phyloP scores from a whole-genome alignment of 148 eudicot species.

The Gaultheria prostrata region DNA sequence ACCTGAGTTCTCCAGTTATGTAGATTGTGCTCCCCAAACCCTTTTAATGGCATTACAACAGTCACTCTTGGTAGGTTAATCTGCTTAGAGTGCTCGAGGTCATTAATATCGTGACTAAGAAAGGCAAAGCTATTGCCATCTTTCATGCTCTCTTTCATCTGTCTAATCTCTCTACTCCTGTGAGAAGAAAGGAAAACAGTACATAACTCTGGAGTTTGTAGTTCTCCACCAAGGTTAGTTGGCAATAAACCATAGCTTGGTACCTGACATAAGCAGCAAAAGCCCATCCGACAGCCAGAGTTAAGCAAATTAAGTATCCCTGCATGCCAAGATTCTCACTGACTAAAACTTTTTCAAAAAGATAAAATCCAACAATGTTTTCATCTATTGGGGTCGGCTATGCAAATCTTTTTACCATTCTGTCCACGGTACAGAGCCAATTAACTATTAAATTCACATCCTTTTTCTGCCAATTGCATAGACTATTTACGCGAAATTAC shows the following conservation, averaged over 20 bases:
- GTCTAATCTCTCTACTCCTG: slow-evolving; percentile 88
- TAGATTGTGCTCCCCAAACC: slow-evolving; percentile 94
- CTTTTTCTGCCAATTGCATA: not conserved
- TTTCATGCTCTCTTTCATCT: slow-evolving; percentile 51
- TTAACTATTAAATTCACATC: not conserved
- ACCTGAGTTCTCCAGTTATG: slow-evolving; percentile 98
- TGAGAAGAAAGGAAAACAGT: not conserved
- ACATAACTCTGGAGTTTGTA: not conserved
- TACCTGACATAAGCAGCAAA: slow-evolving; percentile 89
- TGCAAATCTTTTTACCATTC: not conserved
- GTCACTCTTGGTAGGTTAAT: slow-evolving; percentile 72
- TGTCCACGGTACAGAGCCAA: not conserved
- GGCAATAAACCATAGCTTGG: not conserved
- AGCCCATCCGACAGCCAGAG: slow-evolving; percentile 82
- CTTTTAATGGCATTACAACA: slow-evolving; percentile 94
- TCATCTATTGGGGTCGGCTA: not conserved
- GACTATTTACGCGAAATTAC: not conserved
- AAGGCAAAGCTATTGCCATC: slow-evolving; percentile 76
- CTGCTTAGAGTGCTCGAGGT: slow-evolving; percentile 88
- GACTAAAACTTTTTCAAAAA: not conserved
- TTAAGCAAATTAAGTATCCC: slow-evolving; percentile 76
- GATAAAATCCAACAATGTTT: not conserved
- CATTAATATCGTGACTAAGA: slow-evolving; percentile 66
- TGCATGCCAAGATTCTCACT: slow-evolving; percentile 26
- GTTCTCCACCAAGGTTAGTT: not conserved